Base-by-base conservation (phyloP, 1,139 yeast species). In the Kluyveromyces sp. region DNA sequence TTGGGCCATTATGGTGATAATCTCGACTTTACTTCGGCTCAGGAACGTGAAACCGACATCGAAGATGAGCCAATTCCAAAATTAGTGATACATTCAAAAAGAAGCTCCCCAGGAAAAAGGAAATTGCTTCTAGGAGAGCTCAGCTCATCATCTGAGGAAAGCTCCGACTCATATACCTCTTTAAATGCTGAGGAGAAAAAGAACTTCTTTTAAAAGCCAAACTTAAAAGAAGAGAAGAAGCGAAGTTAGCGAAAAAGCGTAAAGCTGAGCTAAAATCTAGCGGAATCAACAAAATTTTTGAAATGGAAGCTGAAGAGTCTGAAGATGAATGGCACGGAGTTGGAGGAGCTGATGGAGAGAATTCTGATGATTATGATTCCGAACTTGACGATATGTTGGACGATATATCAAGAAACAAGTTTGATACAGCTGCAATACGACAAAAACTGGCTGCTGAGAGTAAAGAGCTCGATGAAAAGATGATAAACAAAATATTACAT, bases 301-400 rank as follows among this genome's bases (percentile, higher is more conserved):
- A 68, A 48, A 60, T 63, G 51, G 96, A 90, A 69, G 98, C 98
- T 40, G 94, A 81, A 55, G 97, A 92, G 69, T 87, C 96, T 37
- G 97, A 92, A 53, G 97, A 90, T 70, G 97, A 90, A 68, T 90
- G 95, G 90, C 81, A 81, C 43, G 96, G 96, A 2, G 62, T 86
- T 47, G 97, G 96, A 47, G 96, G 96, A 49, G 73, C 64, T 7
- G 94, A 86, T 56, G 87, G 82, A 4, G 96, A 88, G 51, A 59
- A 66, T 3, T 77, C 80, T 3, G 88, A 81, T 51, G 72, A 70
- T 32, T 87, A 81, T 45, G 77, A 83, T 57, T 80, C 88, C 31
- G 95, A 86, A 53, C 83, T 88, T 60, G 95, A 84, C 62, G 76
- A 71, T 50, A 81, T 88, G 81, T 81, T 89, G 48, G 96, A 89